A percentile compares a stretch with the other conserved stretches of the same genome.
phyloP scores from a whole-genome alignment of 2,329 filamentous ascomycete genomes.

The Knufia fluminis region DNA sequence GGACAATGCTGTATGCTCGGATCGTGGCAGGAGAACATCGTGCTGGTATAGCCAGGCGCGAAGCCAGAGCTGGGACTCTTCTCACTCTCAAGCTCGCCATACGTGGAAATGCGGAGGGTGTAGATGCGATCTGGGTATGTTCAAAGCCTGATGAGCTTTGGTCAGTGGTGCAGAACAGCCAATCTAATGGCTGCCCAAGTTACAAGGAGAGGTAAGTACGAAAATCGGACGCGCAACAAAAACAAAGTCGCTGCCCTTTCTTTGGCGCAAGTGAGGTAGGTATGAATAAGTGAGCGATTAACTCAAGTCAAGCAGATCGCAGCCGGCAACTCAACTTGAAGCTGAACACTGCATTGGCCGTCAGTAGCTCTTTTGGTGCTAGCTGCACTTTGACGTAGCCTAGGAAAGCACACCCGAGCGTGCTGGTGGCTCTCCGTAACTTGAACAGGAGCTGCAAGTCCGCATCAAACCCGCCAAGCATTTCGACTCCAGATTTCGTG shows the following conservation, averaged over 20 bases:
- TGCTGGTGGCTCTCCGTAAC: not conserved
- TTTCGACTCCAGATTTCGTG: conserved; percentile 8
- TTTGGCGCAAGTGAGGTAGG: not conserved
- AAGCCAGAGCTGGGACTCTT: conserved; percentile 17
- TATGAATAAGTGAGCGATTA: no score
- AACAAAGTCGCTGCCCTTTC: not conserved
- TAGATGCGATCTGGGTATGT: conserved; percentile 8
- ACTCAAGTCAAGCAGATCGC: not conserved
- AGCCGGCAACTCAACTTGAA: not conserved
- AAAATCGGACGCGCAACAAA: not conserved
- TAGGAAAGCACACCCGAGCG: conserved; percentile 2
- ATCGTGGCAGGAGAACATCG: conserved; percentile 10
- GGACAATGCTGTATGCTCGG: conserved; percentile 18
- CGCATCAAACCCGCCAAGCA: conserved; percentile 3
- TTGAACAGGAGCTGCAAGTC: not conserved
- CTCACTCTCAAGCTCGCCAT: conserved; percentile 21
- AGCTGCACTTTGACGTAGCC: not conserved
- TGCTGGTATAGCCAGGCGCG: conserved; percentile 15
- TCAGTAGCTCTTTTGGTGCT: conserved; percentile 5
- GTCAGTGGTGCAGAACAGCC: not conserved
- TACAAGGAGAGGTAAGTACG: not conserved
- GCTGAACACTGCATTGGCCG: not conserved
- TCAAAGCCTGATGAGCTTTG: conserved; percentile 8
- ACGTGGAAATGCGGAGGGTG: not conserved
- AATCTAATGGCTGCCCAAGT: conserved; percentile 7